Conservation (phyloP, 805 yeast species). For the Ogataea kodamae region DNA sequence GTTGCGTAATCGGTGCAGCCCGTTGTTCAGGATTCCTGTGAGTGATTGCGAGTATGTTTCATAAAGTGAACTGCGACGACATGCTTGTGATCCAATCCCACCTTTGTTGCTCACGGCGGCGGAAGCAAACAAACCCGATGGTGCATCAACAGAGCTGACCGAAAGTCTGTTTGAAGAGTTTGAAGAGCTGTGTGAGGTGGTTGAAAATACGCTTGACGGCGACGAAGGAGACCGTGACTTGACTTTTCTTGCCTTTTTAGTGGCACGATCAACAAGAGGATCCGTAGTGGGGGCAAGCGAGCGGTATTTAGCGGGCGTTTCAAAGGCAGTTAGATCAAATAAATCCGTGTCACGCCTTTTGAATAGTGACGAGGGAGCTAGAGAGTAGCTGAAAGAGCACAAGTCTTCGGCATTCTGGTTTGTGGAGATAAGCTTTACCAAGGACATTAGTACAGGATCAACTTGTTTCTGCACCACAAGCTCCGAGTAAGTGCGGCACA, state of each 20-base stretch:
- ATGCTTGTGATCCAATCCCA: conserved; percentile 12
- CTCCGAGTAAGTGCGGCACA: conserved; percentile 21
- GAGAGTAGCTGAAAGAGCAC: conserved; percentile 21
- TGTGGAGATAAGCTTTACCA: conserved; percentile 23
- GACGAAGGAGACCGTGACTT: conserved; percentile 29
- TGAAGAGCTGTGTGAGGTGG: conserved; percentile 29
- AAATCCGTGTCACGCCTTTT: conserved; percentile 18
- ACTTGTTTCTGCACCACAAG: conserved; percentile 21
- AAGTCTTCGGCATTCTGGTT: conserved; percentile 22
- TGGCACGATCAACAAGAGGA: conserved; percentile 13
- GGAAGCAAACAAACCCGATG: conserved; percentile 29
- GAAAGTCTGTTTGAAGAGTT: conserved; percentile 29
- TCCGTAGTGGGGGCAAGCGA: conserved; percentile 14
- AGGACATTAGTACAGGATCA: conserved; percentile 21
- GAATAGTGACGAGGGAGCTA: conserved; percentile 22
- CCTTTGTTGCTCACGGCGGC: conserved; percentile 24
- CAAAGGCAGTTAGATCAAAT: conserved; percentile 31
- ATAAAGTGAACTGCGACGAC: conserved; percentile 23
- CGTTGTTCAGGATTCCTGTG: conserved; percentile 26
- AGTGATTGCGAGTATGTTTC: conserved; percentile 28
- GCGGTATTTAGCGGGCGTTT: conserved; percentile 19
- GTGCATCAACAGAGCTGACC: conserved; percentile 22
- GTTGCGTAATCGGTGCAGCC: conserved; percentile 24
- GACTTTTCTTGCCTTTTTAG: conserved; percentile 19
- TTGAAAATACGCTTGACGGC: conserved; percentile 29